Evolutionary conservation across 2,329 filamentous ascomycete species (phyloP), one percentile per base, ranked within the genome.

Genomic region (Xylariales sp.): DNA sequence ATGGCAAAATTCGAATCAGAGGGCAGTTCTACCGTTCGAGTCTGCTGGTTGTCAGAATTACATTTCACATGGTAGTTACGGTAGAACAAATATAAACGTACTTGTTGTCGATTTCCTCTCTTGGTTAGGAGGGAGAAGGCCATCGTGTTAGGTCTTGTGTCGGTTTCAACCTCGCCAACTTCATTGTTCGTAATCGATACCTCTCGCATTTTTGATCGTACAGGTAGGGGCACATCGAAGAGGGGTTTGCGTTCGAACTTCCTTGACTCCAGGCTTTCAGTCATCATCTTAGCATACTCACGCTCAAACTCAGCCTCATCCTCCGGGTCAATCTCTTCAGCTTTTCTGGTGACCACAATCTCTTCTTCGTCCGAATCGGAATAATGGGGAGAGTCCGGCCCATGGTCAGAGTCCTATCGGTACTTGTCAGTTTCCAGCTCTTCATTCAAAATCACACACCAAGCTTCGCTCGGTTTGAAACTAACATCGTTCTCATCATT

Each of bases 221-320:
- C 90, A 0, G 93, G 93, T n/a, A 98, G 68, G 2, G 94, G 89
- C n/a, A 97, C 88, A 59, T 98, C 94, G 55, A 98, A 96, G 36
- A 93, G 76, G 19, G 87, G 81, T 64, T 95, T 96, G 45, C 93
- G 86, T 56, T 98, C 93, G 50, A 95, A 95, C 54, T 95, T 96
- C 51, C 93, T 81, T 5, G 91, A 94, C 50, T 98, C 93, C 53
- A 95, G 69, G 65, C 91, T 96, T 62, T 98, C 93, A 35, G 90
- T 79, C 91, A 98, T 97, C 79, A 98, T 86, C 63, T 95, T 96
- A 25, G 93, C 90, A 60, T 95, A 93, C 63, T 97, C 93, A 52
- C 91, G 87, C 57, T 98, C 94, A 58, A 98, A 98, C 29, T 98
- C 93, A 6, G 91, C 93, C 55, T 98, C 93, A 28, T 85, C 88